Percentiles rank a stretch among this genome's conserved stretches.
phyloP scores from a whole-genome alignment of 2,329 filamentous ascomycete genomes.

The Pseudogymnoascus pannorum region DNA sequence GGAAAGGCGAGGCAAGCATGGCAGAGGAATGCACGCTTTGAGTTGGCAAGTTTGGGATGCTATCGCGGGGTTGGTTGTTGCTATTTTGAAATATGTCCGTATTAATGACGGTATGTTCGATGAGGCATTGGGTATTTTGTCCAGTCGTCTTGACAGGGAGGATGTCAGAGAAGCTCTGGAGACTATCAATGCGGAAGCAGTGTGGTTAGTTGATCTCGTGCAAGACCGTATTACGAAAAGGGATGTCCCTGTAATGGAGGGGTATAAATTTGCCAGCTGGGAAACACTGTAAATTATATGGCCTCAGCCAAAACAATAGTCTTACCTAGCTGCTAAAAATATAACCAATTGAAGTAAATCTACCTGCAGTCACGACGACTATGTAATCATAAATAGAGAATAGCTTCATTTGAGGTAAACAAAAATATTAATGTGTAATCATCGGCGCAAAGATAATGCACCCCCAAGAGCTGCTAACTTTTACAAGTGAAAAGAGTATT shows the following conservation, averaged over 20 bases:
- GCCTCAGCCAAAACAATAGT: slow-evolving; percentile 10
- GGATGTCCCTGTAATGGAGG: slow-evolving; percentile 37
- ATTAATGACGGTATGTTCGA: slow-evolving; percentile 66
- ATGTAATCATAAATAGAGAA: slow-evolving; percentile 11
- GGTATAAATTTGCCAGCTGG: slow-evolving; percentile 29
- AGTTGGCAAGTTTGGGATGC: slow-evolving; percentile 58
- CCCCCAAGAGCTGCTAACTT: slow-evolving; percentile 5
- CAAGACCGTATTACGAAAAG: slow-evolving; percentile 34
- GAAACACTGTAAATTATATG: slow-evolving; percentile 17
- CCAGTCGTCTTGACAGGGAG: slow-evolving; percentile 38
- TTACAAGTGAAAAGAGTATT: slow-evolving; percentile 5
- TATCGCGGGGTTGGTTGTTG: slow-evolving; percentile 49
- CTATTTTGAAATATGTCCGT: slow-evolving; percentile 54
- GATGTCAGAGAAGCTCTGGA: slow-evolving; percentile 53
- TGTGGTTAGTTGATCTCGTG: slow-evolving; percentile 61
- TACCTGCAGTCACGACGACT: neutral
- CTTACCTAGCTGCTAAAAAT: neutral
- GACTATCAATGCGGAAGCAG: slow-evolving; percentile 61
- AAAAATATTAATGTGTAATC: slow-evolving; percentile 8
- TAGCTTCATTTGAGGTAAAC: slow-evolving; percentile 11
- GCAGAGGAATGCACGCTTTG: slow-evolving; percentile 53
- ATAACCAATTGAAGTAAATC: slow-evolving; percentile 4
- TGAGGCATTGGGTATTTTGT: slow-evolving; percentile 58
- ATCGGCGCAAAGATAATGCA: slow-evolving; percentile 1
- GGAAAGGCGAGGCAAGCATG: slow-evolving; percentile 24